phyloP scores from a whole-genome alignment of 139 green algal genomes.

The Micractinium sp. region DNA sequence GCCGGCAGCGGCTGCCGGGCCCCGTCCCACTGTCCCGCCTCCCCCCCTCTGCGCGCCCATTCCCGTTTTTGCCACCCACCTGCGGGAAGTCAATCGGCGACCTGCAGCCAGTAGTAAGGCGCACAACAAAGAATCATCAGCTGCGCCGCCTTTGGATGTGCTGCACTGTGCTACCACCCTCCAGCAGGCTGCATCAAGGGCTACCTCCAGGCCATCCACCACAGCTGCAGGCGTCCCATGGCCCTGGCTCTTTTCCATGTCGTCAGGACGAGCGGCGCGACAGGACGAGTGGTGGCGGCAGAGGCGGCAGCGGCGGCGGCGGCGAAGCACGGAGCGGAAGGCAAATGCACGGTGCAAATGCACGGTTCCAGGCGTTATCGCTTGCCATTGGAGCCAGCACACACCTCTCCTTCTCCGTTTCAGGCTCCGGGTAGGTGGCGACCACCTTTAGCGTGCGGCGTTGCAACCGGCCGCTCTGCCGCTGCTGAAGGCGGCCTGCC shows the following conservation, averaged over 20 bases:
- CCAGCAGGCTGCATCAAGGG: too few species aligned
- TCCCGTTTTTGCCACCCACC: conserved; percentile 33
- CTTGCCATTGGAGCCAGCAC: too few species aligned
- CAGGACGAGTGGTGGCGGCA: background rate
- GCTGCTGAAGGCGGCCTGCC: background rate
- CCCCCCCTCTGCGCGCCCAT: too few species aligned
- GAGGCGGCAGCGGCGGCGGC: background rate
- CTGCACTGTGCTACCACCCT: too few species aligned
- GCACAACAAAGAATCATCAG: too few species aligned
- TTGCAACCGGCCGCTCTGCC: background rate
- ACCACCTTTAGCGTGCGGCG: conserved; percentile 29
- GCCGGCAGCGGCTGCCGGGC: too few species aligned
- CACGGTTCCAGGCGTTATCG: too few species aligned
- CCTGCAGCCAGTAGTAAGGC: conserved; percentile 20
- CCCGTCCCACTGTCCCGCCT: too few species aligned
- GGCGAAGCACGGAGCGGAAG: background rate
- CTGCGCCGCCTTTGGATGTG: background rate
- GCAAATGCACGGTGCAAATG: background rate
- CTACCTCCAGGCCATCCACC: too few species aligned
- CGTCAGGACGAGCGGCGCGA: too few species aligned
- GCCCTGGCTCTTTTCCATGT: too few species aligned
- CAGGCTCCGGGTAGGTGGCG: conserved; percentile 69
- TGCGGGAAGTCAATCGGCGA: conserved; percentile 86
- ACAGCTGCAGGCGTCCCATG: too few species aligned
- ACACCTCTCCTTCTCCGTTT: conserved; percentile 78